Evolutionary conservation across 192 early-diverging fungal genomes (phyloP).

Genomic region (Coemansia sp.): DNA sequence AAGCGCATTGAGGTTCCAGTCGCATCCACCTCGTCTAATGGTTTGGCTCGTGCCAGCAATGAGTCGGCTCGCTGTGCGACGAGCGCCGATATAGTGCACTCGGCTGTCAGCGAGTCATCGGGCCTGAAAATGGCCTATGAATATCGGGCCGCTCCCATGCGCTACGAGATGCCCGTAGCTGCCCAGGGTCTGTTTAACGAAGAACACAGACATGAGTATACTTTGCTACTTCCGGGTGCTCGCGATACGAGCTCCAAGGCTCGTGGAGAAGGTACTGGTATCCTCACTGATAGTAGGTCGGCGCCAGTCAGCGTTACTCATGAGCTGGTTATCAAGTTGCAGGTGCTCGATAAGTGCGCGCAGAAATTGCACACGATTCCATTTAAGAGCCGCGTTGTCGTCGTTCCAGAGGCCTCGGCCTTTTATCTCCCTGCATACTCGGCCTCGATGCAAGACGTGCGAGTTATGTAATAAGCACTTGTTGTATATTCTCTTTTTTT

Average conservation of each 20-base stretch:
- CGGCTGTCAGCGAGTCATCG: constrained; percentile 1
- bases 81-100: constrained; percentile 4
- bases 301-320: constrained; percentile 36
- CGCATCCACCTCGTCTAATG: background rate
- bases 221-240: constrained; percentile 20
- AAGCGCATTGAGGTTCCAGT: constrained; percentile 12
- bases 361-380: constrained; percentile 33
- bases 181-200: constrained; percentile 34
- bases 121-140: constrained; percentile 3
- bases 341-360: constrained; percentile 19
- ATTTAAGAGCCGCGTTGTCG: constrained; percentile 26
- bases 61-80: background rate
- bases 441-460: constrained; percentile 23
- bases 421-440: constrained; percentile 37
- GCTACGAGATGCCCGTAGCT: background rate
- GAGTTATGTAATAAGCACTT: constrained; percentile 21
- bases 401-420: constrained; percentile 37
- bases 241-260: background rate
- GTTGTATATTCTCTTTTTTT: background rate
- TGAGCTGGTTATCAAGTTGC: constrained; percentile 19
- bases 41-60: background rate
- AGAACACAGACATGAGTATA: constrained; percentile 7
- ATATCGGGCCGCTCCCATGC: background rate
- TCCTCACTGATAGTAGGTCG: constrained; percentile 43
- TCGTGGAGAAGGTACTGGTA: background rate